These are phyloP conservation scores for Kernera saxatilis DNA, from an alignment of 345 rosid species.

Conservation along the genomic window DNA sequence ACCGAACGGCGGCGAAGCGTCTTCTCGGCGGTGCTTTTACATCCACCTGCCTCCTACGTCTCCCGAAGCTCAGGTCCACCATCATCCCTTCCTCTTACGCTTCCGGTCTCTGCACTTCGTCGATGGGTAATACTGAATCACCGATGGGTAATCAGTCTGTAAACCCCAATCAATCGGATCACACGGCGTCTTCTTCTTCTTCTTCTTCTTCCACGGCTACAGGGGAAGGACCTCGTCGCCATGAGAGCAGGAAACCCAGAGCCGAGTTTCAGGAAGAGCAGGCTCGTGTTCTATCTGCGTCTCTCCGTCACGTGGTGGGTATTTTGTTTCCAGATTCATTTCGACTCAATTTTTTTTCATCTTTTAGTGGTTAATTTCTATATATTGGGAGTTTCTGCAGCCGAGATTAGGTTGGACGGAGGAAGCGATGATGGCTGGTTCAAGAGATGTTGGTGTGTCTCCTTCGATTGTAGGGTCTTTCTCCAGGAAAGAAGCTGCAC, in stretches of 20 bases:
- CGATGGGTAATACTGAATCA: constrained; percentile 27
- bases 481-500: constrained; percentile 80
- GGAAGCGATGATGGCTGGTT: constrained; percentile 87
- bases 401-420: constrained; percentile 76
- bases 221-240: constrained; percentile 36
- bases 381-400: constrained; percentile 31
- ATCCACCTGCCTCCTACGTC: constrained; percentile 24
- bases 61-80: constrained; percentile 14
- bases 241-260: constrained; percentile 40
- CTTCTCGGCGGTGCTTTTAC: constrained; percentile 29
- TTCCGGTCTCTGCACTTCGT: constrained; percentile 38
- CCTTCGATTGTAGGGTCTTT: constrained; percentile 88
- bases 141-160: constrained; percentile 1
- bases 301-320: constrained; percentile 79
- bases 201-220: constrained; percentile 32
- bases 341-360: neutral
- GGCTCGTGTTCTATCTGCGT: constrained; percentile 67
- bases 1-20: constrained; percentile 56
- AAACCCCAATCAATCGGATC: constrained; percentile 29
- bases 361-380: neutral
- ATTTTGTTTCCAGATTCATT: neutral
- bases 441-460: constrained; percentile 79
- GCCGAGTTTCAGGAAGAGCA: constrained; percentile 68
- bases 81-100: constrained; percentile 21
- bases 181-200: constrained; percentile 34